Percentiles rank a stretch among this genome's conserved stretches.
Conservation (phyloP, 371 early-diverging fungal genomes). For the Mucor sp. region DNA sequence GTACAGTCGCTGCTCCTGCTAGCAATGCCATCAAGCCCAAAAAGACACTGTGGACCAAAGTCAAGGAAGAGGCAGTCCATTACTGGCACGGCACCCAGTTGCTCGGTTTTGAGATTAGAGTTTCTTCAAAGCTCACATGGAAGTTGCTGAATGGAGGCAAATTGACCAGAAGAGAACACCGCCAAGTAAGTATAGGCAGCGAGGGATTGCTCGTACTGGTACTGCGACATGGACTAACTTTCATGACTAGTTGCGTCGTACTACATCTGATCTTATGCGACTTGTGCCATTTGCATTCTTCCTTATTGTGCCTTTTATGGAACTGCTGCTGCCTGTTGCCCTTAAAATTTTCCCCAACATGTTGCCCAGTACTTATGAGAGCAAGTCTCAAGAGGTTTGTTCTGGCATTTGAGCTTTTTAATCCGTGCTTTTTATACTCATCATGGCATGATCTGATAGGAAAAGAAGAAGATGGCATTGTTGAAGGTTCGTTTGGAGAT, state of each 20-base stretch:
- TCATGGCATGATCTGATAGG: conserved; percentile 46
- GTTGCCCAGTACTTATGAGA: conserved; percentile 95
- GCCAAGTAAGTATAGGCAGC: conserved; percentile 62
- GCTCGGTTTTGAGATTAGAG: conserved; percentile 84
- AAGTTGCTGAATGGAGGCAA: conserved; percentile 78
- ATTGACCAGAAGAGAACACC: conserved; percentile 87
- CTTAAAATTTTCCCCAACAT: conserved; percentile 96
- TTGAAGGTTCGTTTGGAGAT: conserved; percentile 91
- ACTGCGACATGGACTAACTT: not conserved
- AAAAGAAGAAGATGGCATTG: conserved; percentile 89
- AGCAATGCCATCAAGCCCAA: conserved; percentile 50
- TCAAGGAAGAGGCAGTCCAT: conserved; percentile 91
- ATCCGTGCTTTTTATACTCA: not conserved
- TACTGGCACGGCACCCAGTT: conserved; percentile 96
- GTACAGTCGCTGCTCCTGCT: conserved; percentile 8
- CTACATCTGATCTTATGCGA: conserved; percentile 85
- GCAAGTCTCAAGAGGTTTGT: conserved; percentile 75
- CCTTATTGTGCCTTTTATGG: conserved; percentile 93
- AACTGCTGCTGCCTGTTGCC: conserved; percentile 89
- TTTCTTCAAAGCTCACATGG: conserved; percentile 81
- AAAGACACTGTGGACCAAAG: conserved; percentile 73
- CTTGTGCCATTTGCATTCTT: conserved; percentile 94
- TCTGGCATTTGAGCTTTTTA: not conserved
- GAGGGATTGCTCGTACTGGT: not conserved
- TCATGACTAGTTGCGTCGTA: conserved; percentile 70